Evolutionary conservation across 2,329 filamentous ascomycete genomes (phyloP).

Genomic region (Scytalidium sp.): DNA sequence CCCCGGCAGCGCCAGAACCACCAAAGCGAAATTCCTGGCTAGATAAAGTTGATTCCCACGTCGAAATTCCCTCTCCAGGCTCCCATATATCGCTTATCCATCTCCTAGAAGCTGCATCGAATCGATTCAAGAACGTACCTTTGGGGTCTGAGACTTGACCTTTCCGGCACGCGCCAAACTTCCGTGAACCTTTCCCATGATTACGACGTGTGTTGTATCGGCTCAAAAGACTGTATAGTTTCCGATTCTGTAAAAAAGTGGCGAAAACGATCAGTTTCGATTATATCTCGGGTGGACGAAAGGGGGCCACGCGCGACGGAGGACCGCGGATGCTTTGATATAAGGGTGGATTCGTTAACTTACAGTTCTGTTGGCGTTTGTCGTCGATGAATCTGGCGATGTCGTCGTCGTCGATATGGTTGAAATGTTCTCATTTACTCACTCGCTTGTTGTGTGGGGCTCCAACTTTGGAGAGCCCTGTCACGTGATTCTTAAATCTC

Average conservation of each 20-base stretch:
- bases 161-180: conserved; percentile 95
- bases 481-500: not conserved
- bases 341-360: not conserved
- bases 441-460: not conserved
- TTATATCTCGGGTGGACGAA: too few species aligned
- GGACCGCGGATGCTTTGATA: too few species aligned
- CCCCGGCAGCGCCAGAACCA: too few species aligned
- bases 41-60: conserved; percentile 4
- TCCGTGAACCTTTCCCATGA: conserved; percentile 92
- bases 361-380: not conserved
- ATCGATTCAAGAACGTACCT: conserved; percentile 57
- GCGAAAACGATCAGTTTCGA: too few species aligned
- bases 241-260: conserved; percentile 25
- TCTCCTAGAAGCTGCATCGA: conserved; percentile 2
- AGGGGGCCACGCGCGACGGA: too few species aligned
- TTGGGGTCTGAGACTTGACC: conserved; percentile 95
- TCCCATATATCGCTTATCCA: conserved; percentile 3
- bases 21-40: not conserved
- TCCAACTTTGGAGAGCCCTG: not conserved
- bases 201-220: conserved; percentile 40
- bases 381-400: not conserved
- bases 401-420: not conserved
- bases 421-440: not conserved
- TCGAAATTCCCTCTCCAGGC: not conserved
- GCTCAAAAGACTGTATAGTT: conserved; percentile 14